phyloP scores from a whole-genome alignment of 306 rosid species.

The Gastrolobium villosum region DNA sequence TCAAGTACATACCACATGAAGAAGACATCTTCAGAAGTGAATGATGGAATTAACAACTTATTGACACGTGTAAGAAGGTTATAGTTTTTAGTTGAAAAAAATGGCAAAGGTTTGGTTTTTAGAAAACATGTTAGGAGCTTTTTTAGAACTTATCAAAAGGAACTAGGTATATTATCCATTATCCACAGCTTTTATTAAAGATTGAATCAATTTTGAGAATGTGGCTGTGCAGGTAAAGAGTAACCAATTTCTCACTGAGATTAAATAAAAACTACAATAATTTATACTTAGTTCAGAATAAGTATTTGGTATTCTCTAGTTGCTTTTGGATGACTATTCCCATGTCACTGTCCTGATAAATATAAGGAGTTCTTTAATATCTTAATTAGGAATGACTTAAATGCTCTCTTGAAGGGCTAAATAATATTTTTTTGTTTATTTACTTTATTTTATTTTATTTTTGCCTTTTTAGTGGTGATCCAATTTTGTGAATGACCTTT shows the following conservation, averaged over 20 bases:
- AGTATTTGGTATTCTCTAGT: conserved; percentile 1
- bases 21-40: conserved; percentile 23
- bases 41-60: conserved; percentile 38
- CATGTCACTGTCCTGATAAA: conserved; percentile 16
- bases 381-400: conserved; percentile 10
- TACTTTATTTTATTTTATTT: too few species aligned
- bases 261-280: neutral
- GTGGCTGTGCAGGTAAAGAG: neutral
- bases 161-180: conserved; percentile 15
- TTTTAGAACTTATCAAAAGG: neutral
- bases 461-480: too few species aligned
- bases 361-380: conserved; percentile 10
- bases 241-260: conserved; percentile 13
- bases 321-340: neutral
- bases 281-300: neutral
- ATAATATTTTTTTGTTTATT: too few species aligned
- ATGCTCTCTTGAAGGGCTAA: conserved; percentile 6
- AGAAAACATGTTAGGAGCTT: conserved; percentile 10
- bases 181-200: conserved; percentile 1
- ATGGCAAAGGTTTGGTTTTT: conserved; percentile 26
- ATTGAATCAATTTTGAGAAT: conserved; percentile 2
- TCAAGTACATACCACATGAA: conserved; percentile 38
- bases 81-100: conserved; percentile 32
- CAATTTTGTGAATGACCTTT: too few species aligned
- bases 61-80: conserved; percentile 42